These are phyloP conservation scores for Nannochloropsis gaditana DNA, from an alignment of 108 stramenopile species.

Conservation along the genomic window DNA sequence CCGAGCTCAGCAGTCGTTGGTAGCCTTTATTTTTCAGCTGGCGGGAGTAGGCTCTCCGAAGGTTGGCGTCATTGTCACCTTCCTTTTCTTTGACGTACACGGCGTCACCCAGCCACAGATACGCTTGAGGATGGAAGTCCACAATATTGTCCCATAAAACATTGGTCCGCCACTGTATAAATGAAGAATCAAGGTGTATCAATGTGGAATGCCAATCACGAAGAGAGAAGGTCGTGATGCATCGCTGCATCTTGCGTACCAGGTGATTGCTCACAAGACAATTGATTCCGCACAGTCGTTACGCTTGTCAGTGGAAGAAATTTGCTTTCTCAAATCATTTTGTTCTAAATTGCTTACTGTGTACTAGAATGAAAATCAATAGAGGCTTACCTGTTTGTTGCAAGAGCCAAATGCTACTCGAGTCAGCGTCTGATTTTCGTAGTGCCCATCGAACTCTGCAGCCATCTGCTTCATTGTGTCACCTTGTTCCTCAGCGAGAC, in stretches of 20 bases:
- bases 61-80: conserved; percentile 28
- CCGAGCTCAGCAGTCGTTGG: conserved; percentile 34
- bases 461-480: neutral
- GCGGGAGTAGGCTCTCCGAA: conserved; percentile 30
- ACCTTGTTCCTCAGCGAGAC: neutral
- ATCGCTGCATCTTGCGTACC: no score
- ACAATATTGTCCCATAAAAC: conserved; percentile 42
- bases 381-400: conserved; percentile 33
- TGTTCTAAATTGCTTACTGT: no score
- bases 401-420: conserved; percentile 46
- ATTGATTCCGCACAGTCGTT: no score
- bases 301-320: no score
- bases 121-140: conserved; percentile 36
- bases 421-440: conserved; percentile 23
- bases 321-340: no score
- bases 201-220: neutral
- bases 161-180: conserved; percentile 21
- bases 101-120: conserved; percentile 54
- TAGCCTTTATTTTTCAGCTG: conserved; percentile 38
- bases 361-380: neutral
- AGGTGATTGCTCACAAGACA: no score
- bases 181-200: neutral
- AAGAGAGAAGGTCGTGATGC: neutral
- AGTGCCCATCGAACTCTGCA: neutral
- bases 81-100: conserved; percentile 39